Percentiles rank a stretch among this genome's conserved stretches.
phyloP scores from a whole-genome alignment of 106 monocot genomes.

The Alisma plantagoaquatica region DNA sequence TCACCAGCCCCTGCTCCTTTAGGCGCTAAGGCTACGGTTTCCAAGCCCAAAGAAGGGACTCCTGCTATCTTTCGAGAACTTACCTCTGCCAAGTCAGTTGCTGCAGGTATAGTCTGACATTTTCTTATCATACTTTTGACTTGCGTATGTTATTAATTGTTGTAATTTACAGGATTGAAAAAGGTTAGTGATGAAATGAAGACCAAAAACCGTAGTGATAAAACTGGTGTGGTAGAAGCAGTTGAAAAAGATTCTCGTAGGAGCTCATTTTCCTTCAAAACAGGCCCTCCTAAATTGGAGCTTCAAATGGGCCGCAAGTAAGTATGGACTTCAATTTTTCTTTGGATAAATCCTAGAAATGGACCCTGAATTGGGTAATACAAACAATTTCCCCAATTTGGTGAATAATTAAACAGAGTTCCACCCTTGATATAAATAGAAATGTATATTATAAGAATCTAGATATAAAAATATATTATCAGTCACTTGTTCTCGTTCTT shows the following conservation, averaged over 20 bases:
- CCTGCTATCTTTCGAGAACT: slow-evolving; percentile 88
- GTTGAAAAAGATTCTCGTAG: slow-evolving; percentile 35
- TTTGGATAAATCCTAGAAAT: not conserved
- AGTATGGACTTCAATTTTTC: slow-evolving; percentile 13
- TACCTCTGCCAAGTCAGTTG: slow-evolving; percentile 55
- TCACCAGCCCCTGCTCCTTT: slow-evolving; percentile 44
- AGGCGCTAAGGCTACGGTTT: slow-evolving; percentile 21
- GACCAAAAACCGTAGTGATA: slow-evolving; percentile 63
- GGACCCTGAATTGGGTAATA: too few species aligned
- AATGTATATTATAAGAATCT: too few species aligned
- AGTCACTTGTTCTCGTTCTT: too few species aligned
- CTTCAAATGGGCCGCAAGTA: slow-evolving; percentile 97
- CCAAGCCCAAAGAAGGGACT: slow-evolving; percentile 63
- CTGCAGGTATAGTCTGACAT: slow-evolving; percentile 30
- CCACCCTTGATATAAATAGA: too few species aligned
- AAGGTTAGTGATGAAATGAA: slow-evolving; percentile 93
- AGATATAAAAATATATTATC: too few species aligned
- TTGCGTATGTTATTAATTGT: not conserved
- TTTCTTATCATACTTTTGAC: not conserved
- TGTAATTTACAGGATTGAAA: slow-evolving; percentile 38
- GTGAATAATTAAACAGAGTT: too few species aligned
- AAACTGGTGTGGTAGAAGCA: slow-evolving; percentile 47
- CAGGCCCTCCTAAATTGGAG: slow-evolving; percentile 69
- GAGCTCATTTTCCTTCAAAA: slow-evolving; percentile 37
- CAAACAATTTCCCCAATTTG: too few species aligned